Evolutionary conservation across 164 flowering plant species (phyloP).

Genomic region (grape (Vitis vinifera)): ASM3070453v1 NC_081811.1:1496501-1497000

Average conservation of each 20-base stretch:
- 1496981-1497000: slow-evolving; percentile 31
- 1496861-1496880: slow-evolving; percentile 24
- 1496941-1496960: slow-evolving; percentile 35
- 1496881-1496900: slow-evolving; percentile 13
- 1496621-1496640: slow-evolving; percentile 38
- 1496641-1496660: slow-evolving; percentile 38
- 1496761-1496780: slow-evolving; percentile 1
- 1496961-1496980: slow-evolving; percentile 37
- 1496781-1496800: not conserved
- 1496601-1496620: slow-evolving; percentile 30
- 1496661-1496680: slow-evolving; percentile 34
- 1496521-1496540: slow-evolving; percentile 12
- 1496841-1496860: slow-evolving; percentile 32
- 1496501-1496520: slow-evolving; percentile 14
- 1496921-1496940: slow-evolving; percentile 28
- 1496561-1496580: slow-evolving; percentile 24
- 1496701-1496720: slow-evolving; percentile 27
- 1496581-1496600: slow-evolving; percentile 24
- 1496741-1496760: slow-evolving; percentile 2
- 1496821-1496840: slow-evolving; percentile 6
- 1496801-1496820: too few species aligned
- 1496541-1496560: not conserved
- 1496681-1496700: slow-evolving; percentile 26
- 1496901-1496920: slow-evolving; percentile 31
- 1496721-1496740: slow-evolving; percentile 19